A percentile compares a stretch with the other conserved stretches of the same genome.
Conservation (phyloP, 2,329 filamentous ascomycete species). For the Aciculosporium take region DNA sequence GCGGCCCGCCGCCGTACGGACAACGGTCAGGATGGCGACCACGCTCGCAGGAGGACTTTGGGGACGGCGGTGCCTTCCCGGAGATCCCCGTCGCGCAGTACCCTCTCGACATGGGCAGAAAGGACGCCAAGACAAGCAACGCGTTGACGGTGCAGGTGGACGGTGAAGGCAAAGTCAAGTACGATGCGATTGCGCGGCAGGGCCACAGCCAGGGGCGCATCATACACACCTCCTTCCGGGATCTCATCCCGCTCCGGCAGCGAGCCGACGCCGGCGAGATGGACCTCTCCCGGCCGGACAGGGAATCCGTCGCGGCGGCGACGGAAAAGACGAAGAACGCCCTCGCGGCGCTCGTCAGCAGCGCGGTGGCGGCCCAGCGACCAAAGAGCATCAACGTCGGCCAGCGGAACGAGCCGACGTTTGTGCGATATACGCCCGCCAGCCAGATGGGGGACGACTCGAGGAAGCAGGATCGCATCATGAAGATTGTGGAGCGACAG, state of each 20-base stretch:
- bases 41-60: conserved; percentile 77
- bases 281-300: conserved; percentile 67
- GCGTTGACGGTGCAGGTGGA: conserved; percentile 89
- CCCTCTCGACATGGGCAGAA: conserved; percentile 86
- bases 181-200: conserved; percentile 83
- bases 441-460: conserved; percentile 88
- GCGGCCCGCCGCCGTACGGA: conserved; percentile 77
- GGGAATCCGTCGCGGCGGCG: conserved; percentile 71
- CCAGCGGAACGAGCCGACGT: conserved; percentile 73
- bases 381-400: conserved; percentile 85
- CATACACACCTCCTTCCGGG: conserved; percentile 91
- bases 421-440: conserved; percentile 87
- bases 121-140: conserved; percentile 59
- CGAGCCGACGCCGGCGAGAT: conserved; percentile 87
- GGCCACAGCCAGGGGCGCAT: conserved; percentile 75
- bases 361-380: conserved; percentile 81
- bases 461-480: conserved; percentile 85
- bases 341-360: conserved; percentile 65
- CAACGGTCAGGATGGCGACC: conserved; percentile 84
- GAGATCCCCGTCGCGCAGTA: conserved; percentile 92
- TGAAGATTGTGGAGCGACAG: conserved; percentile 95
- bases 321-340: conserved; percentile 83
- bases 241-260: conserved; percentile 85
- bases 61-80: conserved; percentile 90
- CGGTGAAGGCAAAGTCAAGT: conserved; percentile 83